Percentiles rank a stretch among this genome's conserved stretches.
Conservation (phyloP, 345 rosid genomes). For the Mangifera indica region DNA sequence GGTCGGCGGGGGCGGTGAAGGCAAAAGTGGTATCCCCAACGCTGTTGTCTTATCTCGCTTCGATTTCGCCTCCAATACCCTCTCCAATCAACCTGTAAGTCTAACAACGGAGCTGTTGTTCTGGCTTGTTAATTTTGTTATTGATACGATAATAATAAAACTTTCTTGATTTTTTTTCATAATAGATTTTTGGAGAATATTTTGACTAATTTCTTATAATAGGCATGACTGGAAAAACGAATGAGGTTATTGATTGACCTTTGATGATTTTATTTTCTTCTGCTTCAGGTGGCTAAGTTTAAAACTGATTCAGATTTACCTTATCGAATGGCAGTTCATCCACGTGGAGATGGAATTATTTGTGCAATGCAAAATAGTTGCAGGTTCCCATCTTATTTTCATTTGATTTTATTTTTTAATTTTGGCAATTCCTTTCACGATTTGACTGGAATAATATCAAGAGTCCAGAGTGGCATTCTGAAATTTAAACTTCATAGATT, state of each 20-base stretch:
- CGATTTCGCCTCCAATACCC: conserved; percentile 58
- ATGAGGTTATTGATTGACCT: too few species aligned
- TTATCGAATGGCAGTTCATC: conserved; percentile 82
- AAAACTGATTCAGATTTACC: conserved; percentile 66
- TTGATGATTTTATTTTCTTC: background rate
- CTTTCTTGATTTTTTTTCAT: too few species aligned
- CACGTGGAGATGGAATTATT: conserved; percentile 69
- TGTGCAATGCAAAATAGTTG: conserved; percentile 72
- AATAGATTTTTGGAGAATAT: background rate
- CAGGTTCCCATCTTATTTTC: conserved; percentile 40
- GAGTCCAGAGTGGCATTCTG: background rate
- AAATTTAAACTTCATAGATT: background rate
- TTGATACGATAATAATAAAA: too few species aligned
- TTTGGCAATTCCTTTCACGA: background rate
- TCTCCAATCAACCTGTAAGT: conserved; percentile 71
- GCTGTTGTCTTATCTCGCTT: conserved; percentile 52
- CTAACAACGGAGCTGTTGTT: background rate
- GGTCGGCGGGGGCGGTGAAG: conserved; percentile 91
- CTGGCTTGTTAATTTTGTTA: too few species aligned
- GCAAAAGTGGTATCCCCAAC: conserved; percentile 76
- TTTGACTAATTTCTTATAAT: background rate
- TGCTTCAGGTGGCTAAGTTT: conserved; percentile 50
- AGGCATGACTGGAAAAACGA: too few species aligned
- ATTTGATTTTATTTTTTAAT: background rate
- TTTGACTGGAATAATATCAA: background rate